Percentiles rank a stretch among this genome's conserved stretches.
These are phyloP conservation scores for Cryoendolithus antarcticus DNA, from an alignment of 2,329 filamentous ascomycete species.

Conservation along the genomic window DNA sequence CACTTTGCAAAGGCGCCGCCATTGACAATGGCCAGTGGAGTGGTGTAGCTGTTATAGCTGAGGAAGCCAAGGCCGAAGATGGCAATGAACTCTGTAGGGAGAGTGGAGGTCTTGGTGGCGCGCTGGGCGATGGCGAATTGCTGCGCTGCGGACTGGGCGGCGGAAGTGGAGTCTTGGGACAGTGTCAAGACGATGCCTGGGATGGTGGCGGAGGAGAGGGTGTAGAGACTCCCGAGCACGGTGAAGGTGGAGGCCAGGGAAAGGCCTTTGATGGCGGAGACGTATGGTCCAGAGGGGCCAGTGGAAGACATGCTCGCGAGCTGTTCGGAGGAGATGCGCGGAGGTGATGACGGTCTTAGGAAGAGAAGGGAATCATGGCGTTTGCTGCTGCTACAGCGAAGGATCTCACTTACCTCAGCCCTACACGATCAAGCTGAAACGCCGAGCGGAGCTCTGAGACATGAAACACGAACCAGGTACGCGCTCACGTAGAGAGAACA, in stretches of 20 bases:
- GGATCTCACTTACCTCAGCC: too few relatives aligned
- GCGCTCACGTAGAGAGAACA: too few relatives aligned
- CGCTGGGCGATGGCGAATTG: conserved; percentile 7
- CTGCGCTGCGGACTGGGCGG: conserved; percentile 7
- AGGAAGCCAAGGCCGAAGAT: conserved; percentile 6
- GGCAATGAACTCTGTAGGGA: conserved; percentile 6
- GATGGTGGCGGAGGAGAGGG: conserved; percentile 38
- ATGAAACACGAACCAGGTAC: too few relatives aligned
- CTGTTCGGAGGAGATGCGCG: too few relatives aligned
- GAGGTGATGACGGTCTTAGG: too few relatives aligned
- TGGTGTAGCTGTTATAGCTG: conserved; percentile 4
- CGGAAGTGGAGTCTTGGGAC: conserved; percentile 4
- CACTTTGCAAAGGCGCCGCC: conserved; percentile 1
- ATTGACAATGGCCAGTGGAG: neutral
- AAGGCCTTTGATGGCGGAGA: conserved; percentile 8
- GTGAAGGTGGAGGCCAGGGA: conserved; percentile 46
- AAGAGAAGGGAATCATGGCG: too few relatives aligned
- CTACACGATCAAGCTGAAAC: too few relatives aligned
- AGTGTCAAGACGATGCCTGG: conserved; percentile 8
- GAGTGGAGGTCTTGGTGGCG: conserved; percentile 4
- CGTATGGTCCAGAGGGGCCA: neutral
- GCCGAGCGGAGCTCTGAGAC: too few relatives aligned
- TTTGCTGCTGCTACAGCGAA: too few relatives aligned
- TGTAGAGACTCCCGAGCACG: conserved; percentile 50
- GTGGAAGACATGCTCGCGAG: conserved; percentile 2